Evolutionary conservation across 768 basidiomycete genomes (phyloP), one percentile per base, ranked within the genome.

Genomic region (Ramaria sp.): DNA sequence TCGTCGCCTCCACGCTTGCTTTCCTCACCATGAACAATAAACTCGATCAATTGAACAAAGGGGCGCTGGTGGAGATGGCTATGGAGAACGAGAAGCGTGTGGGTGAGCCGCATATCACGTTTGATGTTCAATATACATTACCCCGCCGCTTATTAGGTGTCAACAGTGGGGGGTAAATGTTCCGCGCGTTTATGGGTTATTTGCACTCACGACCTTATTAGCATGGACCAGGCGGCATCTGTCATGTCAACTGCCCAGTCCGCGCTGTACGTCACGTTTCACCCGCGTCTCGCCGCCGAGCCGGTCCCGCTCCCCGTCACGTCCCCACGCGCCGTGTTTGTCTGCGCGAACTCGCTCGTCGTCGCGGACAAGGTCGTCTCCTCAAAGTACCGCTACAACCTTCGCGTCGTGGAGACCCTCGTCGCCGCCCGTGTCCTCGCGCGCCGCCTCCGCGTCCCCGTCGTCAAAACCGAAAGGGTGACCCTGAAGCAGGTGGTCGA

Each of bases 191-290:
- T 13, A n/a, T 54, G 33, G n/a, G 47, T 31, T 22, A n/a, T 1
- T 5, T 43, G 7, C 42, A 10, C 48, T 49, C 48, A 49, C 31
- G n/a, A 1, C 34, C 7, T 6, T 48, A 34, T 7, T 50, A 87
- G 89, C 24, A 88, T 94, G 86, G 92, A 95, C 67, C 91, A 93
- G 75, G 86, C 91, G 1, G 89, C 91, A 0, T 91, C 88, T 0
- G 84, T 91, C 38, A 84, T 94, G 61, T 86, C 82, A 15, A 74
- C 78, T 24, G 74, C 86, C 0, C 77, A 78, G 20, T 81, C 85
- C 7, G 84, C 89, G 0, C 77, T 90, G 33, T 87, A 87, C 65
- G 84, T 92, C 62, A 78, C 83, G 20, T 95, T 94, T 76, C 86
- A 82, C 67, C 92, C 91, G 0, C 69, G 71, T 13, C 79, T 95